Conservation (phyloP, 176 grass and related monocot species). For the Chrysopogon serrulatus region DNA sequence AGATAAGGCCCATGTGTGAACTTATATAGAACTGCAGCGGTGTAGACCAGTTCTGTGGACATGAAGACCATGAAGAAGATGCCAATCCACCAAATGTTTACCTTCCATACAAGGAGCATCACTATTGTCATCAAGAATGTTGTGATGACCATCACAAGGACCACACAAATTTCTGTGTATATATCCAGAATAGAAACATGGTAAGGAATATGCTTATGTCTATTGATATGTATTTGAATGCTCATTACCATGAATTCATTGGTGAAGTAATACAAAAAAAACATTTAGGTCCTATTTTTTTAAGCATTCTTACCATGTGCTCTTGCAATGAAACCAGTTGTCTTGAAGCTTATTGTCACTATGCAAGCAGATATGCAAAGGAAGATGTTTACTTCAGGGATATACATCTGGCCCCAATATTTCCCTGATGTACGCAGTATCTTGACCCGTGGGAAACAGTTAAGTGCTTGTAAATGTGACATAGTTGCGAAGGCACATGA, state of each 20-base stretch:
- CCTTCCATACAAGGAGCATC: slow-evolving; percentile 67
- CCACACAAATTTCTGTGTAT: slow-evolving; percentile 53
- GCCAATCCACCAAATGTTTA: slow-evolving; percentile 46
- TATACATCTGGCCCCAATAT: slow-evolving; percentile 57
- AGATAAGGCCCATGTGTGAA: slow-evolving; percentile 54
- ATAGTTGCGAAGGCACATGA: slow-evolving; percentile 60
- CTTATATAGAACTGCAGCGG: slow-evolving; percentile 61
- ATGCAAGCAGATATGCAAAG: slow-evolving; percentile 44
- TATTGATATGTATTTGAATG: neutral
- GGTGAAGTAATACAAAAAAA: neutral
- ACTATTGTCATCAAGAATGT: slow-evolving; percentile 53
- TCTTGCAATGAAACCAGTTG: slow-evolving; percentile 58
- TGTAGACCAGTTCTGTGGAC: slow-evolving; percentile 48
- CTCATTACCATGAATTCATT: neutral
- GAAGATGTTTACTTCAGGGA: slow-evolving; percentile 64
- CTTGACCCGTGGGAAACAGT: slow-evolving; percentile 57
- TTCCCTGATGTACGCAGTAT: slow-evolving; percentile 50
- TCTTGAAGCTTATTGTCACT: slow-evolving; percentile 46
- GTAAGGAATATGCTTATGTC: neutral
- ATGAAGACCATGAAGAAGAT: slow-evolving; percentile 54
- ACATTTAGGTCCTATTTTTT: neutral
- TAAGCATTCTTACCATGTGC: slow-evolving; percentile 51
- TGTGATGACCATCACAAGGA: slow-evolving; percentile 66
- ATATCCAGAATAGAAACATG: neutral
- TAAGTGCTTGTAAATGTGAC: slow-evolving; percentile 50